These are phyloP conservation scores for Phytophthora chlamydospora DNA, from an alignment of 352 stramenopile species.

Conservation along the genomic window DNA sequence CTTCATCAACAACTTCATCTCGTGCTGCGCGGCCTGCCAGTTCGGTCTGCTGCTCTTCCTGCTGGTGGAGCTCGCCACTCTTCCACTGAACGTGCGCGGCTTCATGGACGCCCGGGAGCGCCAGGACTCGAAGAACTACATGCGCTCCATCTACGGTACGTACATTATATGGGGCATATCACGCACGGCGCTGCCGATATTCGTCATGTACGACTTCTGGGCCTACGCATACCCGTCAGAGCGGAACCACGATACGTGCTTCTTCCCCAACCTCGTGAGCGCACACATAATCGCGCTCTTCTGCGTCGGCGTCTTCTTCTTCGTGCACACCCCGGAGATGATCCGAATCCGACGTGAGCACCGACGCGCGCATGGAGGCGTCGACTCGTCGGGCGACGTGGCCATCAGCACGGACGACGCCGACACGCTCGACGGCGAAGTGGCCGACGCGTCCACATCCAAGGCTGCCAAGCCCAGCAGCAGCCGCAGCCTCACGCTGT, in stretches of 20 bases:
- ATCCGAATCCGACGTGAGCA: slow-evolving; percentile 40
- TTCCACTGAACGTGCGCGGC: slow-evolving; percentile 75
- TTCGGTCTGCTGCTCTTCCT: slow-evolving; percentile 81
- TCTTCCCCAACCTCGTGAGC: slow-evolving; percentile 78
- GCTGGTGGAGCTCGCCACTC: slow-evolving; percentile 79
- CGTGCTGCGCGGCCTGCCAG: slow-evolving; percentile 77
- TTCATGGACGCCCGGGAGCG: slow-evolving; percentile 77
- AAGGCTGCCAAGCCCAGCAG: slow-evolving; percentile 38
- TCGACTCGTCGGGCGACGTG: slow-evolving; percentile 21
- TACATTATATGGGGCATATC: slow-evolving; percentile 80
- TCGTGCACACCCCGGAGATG: slow-evolving; percentile 82
- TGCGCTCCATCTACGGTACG: slow-evolving; percentile 74
- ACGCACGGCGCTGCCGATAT: slow-evolving; percentile 74
- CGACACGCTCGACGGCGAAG: slow-evolving; percentile 32
- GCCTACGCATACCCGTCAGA: slow-evolving; percentile 70
- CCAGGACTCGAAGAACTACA: slow-evolving; percentile 68
- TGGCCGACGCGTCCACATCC: slow-evolving; percentile 22
- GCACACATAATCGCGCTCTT: slow-evolving; percentile 84
- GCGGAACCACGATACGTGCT: slow-evolving; percentile 76
- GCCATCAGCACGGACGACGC: slow-evolving; percentile 27
- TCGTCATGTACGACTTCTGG: slow-evolving; percentile 81
- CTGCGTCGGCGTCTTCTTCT: slow-evolving; percentile 83
- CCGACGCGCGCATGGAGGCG: slow-evolving; percentile 21
- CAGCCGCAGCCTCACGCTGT: slow-evolving; percentile 49
- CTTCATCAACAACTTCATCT: slow-evolving; percentile 88